Conservation (phyloP, 371 early-diverging fungal genomes). For the Syncephalis fuscata region DNA sequence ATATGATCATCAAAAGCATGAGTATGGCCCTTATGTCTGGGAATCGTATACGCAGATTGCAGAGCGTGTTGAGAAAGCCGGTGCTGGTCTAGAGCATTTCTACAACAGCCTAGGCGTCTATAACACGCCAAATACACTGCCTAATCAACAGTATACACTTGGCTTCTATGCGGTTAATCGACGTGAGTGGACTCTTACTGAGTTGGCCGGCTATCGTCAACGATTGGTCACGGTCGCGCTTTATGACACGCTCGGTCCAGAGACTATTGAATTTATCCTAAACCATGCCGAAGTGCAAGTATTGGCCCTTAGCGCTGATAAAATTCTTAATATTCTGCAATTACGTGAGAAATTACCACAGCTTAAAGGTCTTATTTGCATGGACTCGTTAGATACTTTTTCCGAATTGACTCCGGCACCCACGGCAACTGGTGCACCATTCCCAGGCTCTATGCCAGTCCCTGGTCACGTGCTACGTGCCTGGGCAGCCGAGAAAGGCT, state of each 20-base stretch:
- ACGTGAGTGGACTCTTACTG: conserved; percentile 84
- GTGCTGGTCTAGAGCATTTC: conserved; percentile 28
- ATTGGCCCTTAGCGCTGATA: conserved; percentile 46
- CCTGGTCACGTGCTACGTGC: conserved; percentile 18
- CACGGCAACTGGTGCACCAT: conserved; percentile 8
- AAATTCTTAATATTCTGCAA: conserved; percentile 39
- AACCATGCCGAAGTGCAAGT: conserved; percentile 49
- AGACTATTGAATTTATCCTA: conserved; percentile 53
- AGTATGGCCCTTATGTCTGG: conserved; percentile 41
- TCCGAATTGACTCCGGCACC: conserved; percentile 14
- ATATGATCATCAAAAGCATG: conserved; percentile 21
- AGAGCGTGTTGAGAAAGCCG: conserved; percentile 34
- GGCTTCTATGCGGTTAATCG: conserved; percentile 73
- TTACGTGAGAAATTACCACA: conserved; percentile 25
- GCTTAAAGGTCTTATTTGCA: conserved; percentile 58
- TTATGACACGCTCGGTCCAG: conserved; percentile 70
- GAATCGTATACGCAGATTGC: conserved; percentile 32
- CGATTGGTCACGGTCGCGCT: conserved; percentile 59
- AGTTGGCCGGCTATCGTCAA: conserved; percentile 19
- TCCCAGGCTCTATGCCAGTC: conserved; percentile 9
- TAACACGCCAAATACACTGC: neutral
- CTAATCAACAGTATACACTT: conserved; percentile 12
- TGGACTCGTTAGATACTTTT: conserved; percentile 40
- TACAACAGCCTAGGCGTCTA: conserved; percentile 10
- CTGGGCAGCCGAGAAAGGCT: conserved; percentile 28